Percentiles rank a stretch among this genome's conserved stretches.
These are phyloP conservation scores for Zygoascus tannicola DNA, from an alignment of 805 yeast genomes.

Conservation along the genomic window DNA sequence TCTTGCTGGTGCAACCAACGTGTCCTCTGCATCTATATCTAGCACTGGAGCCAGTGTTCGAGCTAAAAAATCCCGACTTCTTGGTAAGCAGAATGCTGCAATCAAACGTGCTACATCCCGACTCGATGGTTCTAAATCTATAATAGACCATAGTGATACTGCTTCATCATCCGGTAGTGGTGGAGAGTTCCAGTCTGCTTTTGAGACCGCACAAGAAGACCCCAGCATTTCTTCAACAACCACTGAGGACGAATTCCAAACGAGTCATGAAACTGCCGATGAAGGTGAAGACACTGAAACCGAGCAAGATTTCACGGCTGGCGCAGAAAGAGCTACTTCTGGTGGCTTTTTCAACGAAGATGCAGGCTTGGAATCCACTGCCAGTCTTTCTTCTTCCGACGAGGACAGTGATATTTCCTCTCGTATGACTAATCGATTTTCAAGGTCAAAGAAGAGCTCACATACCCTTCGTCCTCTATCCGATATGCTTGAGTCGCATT, in stretches of 20 bases:
- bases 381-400: conserved; percentile 10
- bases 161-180: conserved; percentile 11
- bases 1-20: neutral
- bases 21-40: neutral
- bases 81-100: conserved; percentile 9
- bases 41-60: neutral
- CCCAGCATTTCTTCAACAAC: conserved; percentile 13
- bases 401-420: conserved; percentile 9
- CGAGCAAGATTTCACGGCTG: conserved; percentile 11
- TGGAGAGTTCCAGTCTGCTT: conserved; percentile 19
- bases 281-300: conserved; percentile 27
- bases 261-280: conserved; percentile 22
- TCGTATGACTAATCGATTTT: conserved; percentile 4
- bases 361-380: conserved; percentile 1
- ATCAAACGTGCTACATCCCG: conserved; percentile 10
- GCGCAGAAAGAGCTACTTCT: neutral
- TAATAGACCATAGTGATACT: neutral
- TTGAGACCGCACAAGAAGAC: conserved; percentile 23
- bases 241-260: conserved; percentile 22
- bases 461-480: conserved; percentile 8
- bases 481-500: neutral
- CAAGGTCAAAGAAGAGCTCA: conserved; percentile 7
- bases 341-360: neutral
- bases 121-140: conserved; percentile 5
- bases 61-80: conserved; percentile 10